These are phyloP conservation scores for Crithidia fasciculata DNA, from an alignment of 208 protist genomes.

Conservation along the genomic window DNA sequence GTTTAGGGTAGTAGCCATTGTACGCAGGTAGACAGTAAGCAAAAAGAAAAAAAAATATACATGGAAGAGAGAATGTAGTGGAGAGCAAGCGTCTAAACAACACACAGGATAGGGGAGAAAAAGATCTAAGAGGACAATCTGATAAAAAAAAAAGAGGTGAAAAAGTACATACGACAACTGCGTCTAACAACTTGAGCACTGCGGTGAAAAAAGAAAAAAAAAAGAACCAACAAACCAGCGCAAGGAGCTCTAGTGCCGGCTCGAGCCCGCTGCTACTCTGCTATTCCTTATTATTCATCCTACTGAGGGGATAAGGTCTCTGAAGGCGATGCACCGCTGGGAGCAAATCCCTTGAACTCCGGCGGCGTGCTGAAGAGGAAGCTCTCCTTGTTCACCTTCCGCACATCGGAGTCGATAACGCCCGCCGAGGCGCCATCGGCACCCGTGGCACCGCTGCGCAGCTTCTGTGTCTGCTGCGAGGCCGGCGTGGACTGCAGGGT, in stretches of 20 bases:
- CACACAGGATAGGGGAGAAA: no score
- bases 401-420: constrained; percentile 32
- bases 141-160: neutral
- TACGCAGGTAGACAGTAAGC: neutral
- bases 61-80: neutral
- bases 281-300: no score
- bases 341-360: constrained; percentile 71
- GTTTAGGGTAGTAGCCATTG: no score
- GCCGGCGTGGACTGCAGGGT: constrained; percentile 25
- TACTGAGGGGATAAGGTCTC: neutral
- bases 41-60: neutral
- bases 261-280: no score
- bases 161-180: no score
- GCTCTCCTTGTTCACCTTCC: constrained; percentile 40
- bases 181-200: neutral
- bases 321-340: constrained; percentile 1
- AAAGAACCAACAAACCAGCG: no score
- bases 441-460: constrained; percentile 1
- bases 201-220: neutral
- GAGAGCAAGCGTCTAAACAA: no score
- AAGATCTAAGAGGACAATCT: no score
- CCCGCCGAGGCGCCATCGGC: constrained; percentile 7
- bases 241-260: no score
- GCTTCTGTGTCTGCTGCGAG: constrained; percentile 16
- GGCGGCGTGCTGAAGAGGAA: constrained; percentile 78